phyloP scores from a whole-genome alignment of 75 land plant species.

The Pinus tabuliformis region DNA sequence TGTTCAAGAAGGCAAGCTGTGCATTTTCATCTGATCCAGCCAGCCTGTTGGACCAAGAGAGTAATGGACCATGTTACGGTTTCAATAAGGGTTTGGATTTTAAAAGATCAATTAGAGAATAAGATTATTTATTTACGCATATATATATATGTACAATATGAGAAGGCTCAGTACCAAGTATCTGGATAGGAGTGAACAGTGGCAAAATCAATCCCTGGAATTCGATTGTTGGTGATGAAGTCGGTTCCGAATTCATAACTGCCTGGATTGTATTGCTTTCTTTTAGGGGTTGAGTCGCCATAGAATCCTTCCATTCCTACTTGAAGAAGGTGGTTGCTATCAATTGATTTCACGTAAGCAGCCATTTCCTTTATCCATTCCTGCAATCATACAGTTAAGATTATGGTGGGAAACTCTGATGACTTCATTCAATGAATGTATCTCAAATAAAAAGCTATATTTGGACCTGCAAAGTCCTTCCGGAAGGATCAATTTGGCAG shows the following conservation, averaged over 20 bases:
- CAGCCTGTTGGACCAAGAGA: constrained; percentile 42
- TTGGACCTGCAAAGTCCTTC: constrained; percentile 52
- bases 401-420: too few relatives aligned
- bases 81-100: not conserved
- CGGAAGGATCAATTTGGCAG: constrained; percentile 55
- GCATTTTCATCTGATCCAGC: constrained; percentile 34
- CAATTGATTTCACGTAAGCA: constrained; percentile 73
- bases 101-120: not conserved
- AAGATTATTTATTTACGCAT: not conserved
- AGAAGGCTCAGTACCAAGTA: constrained; percentile 49
- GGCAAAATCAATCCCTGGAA: constrained; percentile 77
- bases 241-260: constrained; percentile 67
- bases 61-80: not conserved
- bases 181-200: constrained; percentile 92
- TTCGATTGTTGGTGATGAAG: constrained; percentile 69
- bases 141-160: not conserved
- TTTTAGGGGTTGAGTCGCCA: constrained; percentile 23
- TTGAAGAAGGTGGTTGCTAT: constrained; percentile 81
- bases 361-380: constrained; percentile 93
- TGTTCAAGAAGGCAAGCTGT: constrained; percentile 60
- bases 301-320: constrained; percentile 94
- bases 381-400: constrained; percentile 12
- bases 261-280: constrained; percentile 44
- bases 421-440: too few relatives aligned
- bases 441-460: too few relatives aligned